A percentile compares a stretch with the other conserved stretches of the same genome.
Evolutionary conservation across 2,329 filamentous ascomycete genomes (phyloP).

Genomic region (Pestalotiopsis sp.): DNA sequence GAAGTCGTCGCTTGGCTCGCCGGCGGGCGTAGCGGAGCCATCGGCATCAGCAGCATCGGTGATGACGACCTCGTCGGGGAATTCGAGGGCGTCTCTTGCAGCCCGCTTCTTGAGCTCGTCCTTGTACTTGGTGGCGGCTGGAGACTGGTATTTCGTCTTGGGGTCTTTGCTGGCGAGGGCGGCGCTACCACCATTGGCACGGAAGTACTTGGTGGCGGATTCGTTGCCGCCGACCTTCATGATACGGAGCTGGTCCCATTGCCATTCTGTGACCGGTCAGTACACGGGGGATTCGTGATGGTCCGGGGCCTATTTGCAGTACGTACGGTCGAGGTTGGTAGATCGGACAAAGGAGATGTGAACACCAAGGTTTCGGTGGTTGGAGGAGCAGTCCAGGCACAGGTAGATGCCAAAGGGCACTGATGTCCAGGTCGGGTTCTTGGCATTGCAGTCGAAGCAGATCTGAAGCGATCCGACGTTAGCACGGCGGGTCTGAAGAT

Average conservation of each 20-base stretch:
- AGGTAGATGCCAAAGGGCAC: slow-evolving; percentile 97
- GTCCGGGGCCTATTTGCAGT: slow-evolving; percentile 15
- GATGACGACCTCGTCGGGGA: slow-evolving; percentile 82
- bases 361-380: slow-evolving; percentile 95
- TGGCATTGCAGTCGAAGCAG: slow-evolving; percentile 97
- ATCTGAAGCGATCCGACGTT: slow-evolving; percentile 46
- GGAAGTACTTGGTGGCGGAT: slow-evolving; percentile 97
- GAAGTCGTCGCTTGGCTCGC: slow-evolving; percentile 87
- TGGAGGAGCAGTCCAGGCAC: slow-evolving; percentile 94
- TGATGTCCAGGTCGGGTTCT: slow-evolving; percentile 98
- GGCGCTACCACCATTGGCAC: slow-evolving; percentile 90
- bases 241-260: slow-evolving; percentile 95
- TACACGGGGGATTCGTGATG: slow-evolving; percentile 1
- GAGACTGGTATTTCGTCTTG: slow-evolving; percentile 95
- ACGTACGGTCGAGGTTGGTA: slow-evolving; percentile 95
- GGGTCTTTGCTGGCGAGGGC: slow-evolving; percentile 94
- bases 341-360: slow-evolving; percentile 99
- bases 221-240: slow-evolving; percentile 99
- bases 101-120: slow-evolving; percentile 89
- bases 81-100: slow-evolving; percentile 82
- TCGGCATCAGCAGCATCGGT: slow-evolving; percentile 68
- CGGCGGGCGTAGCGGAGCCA: slow-evolving; percentile 73
- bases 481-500: neutral
- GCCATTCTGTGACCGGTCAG: slow-evolving; percentile 68
- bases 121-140: slow-evolving; percentile 95